Evolutionary conservation across 768 basidiomycete genomes (phyloP), one percentile per base, ranked within the genome.

Genomic region (Leccinum rimulosum): DNA sequence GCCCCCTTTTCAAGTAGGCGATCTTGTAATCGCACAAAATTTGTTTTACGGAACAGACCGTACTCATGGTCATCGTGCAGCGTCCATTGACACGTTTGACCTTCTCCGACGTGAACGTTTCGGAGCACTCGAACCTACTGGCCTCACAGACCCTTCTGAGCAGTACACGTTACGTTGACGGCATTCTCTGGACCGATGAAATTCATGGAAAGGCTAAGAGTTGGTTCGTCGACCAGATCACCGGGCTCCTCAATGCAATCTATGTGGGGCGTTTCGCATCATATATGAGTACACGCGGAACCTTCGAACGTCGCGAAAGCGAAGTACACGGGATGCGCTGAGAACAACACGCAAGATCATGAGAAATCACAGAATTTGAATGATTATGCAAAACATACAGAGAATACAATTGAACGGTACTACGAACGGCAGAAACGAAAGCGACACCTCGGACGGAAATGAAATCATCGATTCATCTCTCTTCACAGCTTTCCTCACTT

Each of bases 71-170:
- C 93, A 94, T 67, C 84, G 91, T 31, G 91, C 92, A 3, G 92
- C 93, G 0, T 80, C 82, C 47, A 89, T 96, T 43, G 94, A 97
- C 68, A 95, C 95, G 0, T 76, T 96, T 36, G 93, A 94, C 72
- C 75, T 96, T 54, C 87, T 96, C 31, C 87, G 91, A 55, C 85
- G 94, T 15, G 92, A 94, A 65, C 85, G 80, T 52, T 84, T 92
- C 64, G 85, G 81, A 27, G 93, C 93, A 4, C 80, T 95, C 19
- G 79, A 89, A 62, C 89, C 92, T 0, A 67, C 74, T 45, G 91
- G 92, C 1, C 79, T 95, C 2, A 66, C 66, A 1, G 82, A 89
- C 58, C 73, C 78, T 11, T 68, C 75, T 3, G 70, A 78, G 61
- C 75, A 73, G 38, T 93, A 88, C 71, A 81, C 22, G 22, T 22